Conservation (phyloP, 2,329 filamentous ascomycete genomes). For the Chaetomiaceae sp. region DNA sequence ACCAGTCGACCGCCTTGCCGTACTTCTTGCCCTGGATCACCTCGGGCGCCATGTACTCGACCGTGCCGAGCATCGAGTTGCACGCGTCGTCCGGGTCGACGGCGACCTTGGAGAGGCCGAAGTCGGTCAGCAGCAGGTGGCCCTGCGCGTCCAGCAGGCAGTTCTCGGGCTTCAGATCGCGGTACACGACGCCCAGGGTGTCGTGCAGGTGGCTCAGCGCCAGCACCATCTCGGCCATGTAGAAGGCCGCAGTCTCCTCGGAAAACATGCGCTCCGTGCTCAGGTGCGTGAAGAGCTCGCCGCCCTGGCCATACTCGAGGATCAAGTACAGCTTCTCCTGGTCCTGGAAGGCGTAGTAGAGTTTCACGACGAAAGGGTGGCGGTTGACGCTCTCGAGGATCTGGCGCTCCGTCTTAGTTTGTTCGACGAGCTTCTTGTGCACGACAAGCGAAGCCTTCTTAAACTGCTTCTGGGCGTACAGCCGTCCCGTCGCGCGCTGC, state of each 20-base stretch:
- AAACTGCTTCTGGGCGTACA: conserved; percentile 98
- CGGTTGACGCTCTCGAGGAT: conserved; percentile 94
- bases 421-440: conserved; percentile 91
- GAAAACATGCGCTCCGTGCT: conserved; percentile 92
- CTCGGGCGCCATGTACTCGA: conserved; percentile 99
- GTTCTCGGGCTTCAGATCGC: conserved; percentile 96
- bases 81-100: conserved; percentile 64
- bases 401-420: conserved; percentile 92
- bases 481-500: conserved; percentile 75
- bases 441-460: conserved; percentile 94
- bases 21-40: conserved; percentile 84
- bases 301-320: conserved; percentile 93
- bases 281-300: conserved; percentile 93
- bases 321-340: conserved; percentile 97
- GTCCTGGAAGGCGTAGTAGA: conserved; percentile 98
- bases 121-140: conserved; percentile 91
- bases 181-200: conserved; percentile 89
- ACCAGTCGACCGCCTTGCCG: conserved; percentile 95
- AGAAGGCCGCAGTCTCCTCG: conserved; percentile 84
- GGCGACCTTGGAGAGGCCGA: conserved; percentile 91
- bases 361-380: conserved; percentile 95
- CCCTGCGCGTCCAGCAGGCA: conserved; percentile 88
- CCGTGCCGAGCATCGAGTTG: conserved; percentile 86
- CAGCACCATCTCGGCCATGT: conserved; percentile 97
- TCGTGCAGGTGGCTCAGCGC: conserved; percentile 90